These are phyloP conservation scores for Vicia sativa DNA, from an alignment of 306 rosid species.

Conservation along the genomic window DNA sequence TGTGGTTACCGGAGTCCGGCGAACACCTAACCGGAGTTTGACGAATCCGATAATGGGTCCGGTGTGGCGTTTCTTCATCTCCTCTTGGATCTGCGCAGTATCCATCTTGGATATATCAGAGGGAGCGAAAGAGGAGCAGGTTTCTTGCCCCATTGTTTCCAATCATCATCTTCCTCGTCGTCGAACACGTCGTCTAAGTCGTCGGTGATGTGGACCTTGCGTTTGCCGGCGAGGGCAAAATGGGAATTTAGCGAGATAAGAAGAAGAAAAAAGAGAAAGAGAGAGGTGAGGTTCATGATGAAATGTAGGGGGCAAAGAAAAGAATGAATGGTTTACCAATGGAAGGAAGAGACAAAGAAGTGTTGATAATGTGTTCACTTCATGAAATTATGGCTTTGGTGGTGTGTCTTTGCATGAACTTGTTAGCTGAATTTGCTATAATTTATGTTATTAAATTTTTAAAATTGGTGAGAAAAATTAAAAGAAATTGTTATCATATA, in stretches of 20 bases:
- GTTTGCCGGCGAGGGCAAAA: constrained; percentile 53
- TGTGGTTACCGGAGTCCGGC: constrained; percentile 56
- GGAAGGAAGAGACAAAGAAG: not conserved
- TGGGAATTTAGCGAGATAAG: constrained; percentile 18
- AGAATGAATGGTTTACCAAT: not conserved
- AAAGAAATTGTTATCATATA: too few species aligned
- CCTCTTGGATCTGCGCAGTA: constrained; percentile 70
- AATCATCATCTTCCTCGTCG: constrained; percentile 86
- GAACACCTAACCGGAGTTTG: constrained; percentile 75
- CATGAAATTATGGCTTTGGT: not conserved
- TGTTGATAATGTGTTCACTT: not conserved
- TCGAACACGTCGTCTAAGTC: constrained; percentile 84
- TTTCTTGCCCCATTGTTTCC: constrained; percentile 92
- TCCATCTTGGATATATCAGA: constrained; percentile 66
- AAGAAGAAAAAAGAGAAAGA: constrained; percentile 37
- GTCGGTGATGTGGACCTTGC: constrained; percentile 75
- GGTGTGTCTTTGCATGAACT: not conserved
- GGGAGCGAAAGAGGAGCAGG: constrained; percentile 49
- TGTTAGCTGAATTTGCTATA: too few species aligned
- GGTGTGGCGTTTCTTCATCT: constrained; percentile 66
- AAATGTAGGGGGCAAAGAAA: not conserved
- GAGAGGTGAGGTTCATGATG: constrained; percentile 37
- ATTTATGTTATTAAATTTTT: too few species aligned
- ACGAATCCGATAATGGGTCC: constrained; percentile 83
- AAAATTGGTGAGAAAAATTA: too few species aligned